A percentile compares a stretch with the other conserved stretches of the same genome.
These are phyloP conservation scores for Lichina pygmaea DNA, from an alignment of 495 filamentous ascomycete genomes.

Conservation along the genomic window DNA sequence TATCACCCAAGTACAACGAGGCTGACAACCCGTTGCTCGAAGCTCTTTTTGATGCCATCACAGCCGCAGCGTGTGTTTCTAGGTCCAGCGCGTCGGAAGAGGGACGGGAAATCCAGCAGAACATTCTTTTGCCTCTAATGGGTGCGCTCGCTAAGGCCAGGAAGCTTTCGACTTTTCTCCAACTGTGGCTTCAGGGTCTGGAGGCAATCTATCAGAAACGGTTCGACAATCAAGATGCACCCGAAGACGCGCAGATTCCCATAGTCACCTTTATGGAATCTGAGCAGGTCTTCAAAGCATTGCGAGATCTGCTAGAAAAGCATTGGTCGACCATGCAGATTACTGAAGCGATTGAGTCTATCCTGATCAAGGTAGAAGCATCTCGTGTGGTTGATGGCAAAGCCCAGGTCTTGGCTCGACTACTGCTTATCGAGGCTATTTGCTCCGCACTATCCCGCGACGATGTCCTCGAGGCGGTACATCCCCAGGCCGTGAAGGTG, in stretches of 20 bases:
- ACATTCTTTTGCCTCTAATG: conserved; percentile 25
- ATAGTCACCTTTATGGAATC: conserved; percentile 29
- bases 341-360: background rate
- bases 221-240: conserved; percentile 4
- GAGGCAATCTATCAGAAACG: conserved; percentile 16
- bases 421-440: conserved; percentile 21
- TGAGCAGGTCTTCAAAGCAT: conserved; percentile 21
- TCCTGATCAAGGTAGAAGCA: background rate
- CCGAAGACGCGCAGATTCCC: background rate
- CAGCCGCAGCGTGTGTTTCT: conserved; percentile 1
- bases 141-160: conserved; percentile 34
- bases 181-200: conserved; percentile 37
- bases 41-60: conserved; percentile 11
- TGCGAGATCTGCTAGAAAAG: conserved; percentile 16
- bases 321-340: conserved; percentile 22
- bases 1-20: background rate
- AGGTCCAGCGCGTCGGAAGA: background rate
- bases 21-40: conserved; percentile 8
- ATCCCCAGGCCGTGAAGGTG: background rate
- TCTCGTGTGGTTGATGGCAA: background rate
- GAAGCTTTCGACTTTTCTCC: conserved; percentile 37
- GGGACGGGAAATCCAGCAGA: conserved; percentile 10
- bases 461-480: conserved; percentile 13
- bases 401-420: conserved; percentile 1
- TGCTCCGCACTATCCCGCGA: conserved; percentile 17